Percentiles rank a stretch among this genome's conserved stretches.
Evolutionary conservation across 495 filamentous ascomycete species (phyloP).

Genomic region (Cladorrhinum samala): DNA sequence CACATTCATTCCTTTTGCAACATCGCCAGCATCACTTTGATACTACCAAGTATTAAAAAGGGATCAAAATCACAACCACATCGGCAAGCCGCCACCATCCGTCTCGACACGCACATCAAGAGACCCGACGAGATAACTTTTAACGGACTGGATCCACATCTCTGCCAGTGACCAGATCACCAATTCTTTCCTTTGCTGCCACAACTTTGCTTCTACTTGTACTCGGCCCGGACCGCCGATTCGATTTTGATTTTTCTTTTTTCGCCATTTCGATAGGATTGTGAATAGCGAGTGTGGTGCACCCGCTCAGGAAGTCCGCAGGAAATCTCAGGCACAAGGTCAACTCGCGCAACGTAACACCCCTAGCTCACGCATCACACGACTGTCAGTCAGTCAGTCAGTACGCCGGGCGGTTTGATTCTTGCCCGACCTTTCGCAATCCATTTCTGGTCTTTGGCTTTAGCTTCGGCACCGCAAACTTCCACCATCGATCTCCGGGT

Average conservation of each 20-base stretch:
- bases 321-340: conserved; percentile 3
- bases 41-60: no score
- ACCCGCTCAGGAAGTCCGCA: conserved; percentile 11
- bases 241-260: background rate
- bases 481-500: background rate
- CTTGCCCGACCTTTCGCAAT: background rate
- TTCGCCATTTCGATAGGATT: conserved; percentile 7
- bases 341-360: conserved; percentile 16
- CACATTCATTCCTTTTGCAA: conserved; percentile 20
- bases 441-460: background rate
- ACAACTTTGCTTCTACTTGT: background rate
- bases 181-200: background rate
- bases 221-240: conserved; percentile 1
- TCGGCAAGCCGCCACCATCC: background rate
- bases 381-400: background rate
- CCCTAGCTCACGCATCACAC: conserved; percentile 5
- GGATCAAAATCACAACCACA: no score
- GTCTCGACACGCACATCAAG: background rate
- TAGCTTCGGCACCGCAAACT: background rate
- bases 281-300: background rate
- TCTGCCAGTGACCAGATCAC: no score
- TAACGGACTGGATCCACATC: background rate
- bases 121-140: background rate
- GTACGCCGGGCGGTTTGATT: background rate
- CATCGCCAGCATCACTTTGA: no score